A percentile compares a stretch with the other conserved stretches of the same genome.
Evolutionary conservation across 2,329 filamentous ascomycete species (phyloP).

Genomic region (Fusarium austroafricanum): DNA sequence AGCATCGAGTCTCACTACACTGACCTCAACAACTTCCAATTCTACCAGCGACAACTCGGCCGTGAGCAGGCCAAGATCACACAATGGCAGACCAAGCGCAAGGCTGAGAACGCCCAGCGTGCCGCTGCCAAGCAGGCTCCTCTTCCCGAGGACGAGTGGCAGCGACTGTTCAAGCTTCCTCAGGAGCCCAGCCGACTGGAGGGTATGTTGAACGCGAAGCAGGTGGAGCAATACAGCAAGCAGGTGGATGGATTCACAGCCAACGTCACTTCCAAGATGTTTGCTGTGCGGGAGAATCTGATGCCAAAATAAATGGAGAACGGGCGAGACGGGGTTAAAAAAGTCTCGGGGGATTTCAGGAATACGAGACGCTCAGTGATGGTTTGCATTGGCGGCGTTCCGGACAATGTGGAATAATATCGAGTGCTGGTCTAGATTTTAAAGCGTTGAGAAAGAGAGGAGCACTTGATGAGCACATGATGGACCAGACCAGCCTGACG

Average conservation of each 20-base stretch:
- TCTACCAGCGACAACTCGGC: slow-evolving; percentile 91
- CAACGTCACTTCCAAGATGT: slow-evolving; percentile 95
- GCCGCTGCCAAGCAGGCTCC: slow-evolving; percentile 86
- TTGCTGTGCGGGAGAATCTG: slow-evolving; percentile 83
- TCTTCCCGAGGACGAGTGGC: slow-evolving; percentile 97
- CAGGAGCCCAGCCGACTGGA: slow-evolving; percentile 93
- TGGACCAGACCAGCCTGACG: slow-evolving; percentile 23
- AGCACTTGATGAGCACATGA: slow-evolving; percentile 46
- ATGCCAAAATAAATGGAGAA: slow-evolving; percentile 62
- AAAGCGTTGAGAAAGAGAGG: slow-evolving; percentile 49
- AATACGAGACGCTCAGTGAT: slow-evolving; percentile 49
- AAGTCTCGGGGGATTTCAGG: slow-evolving; percentile 45
- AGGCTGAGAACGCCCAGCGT: slow-evolving; percentile 91
- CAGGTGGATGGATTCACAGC: slow-evolving; percentile 98
- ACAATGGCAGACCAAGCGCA: slow-evolving; percentile 96
- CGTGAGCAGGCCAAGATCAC: slow-evolving; percentile 97
- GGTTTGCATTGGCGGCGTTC: slow-evolving; percentile 58
- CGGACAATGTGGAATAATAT: slow-evolving; percentile 55
- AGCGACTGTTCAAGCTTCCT: slow-evolving; percentile 96
- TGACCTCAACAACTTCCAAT: slow-evolving; percentile 98
- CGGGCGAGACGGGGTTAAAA: slow-evolving; percentile 31
- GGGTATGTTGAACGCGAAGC: slow-evolving; percentile 92
- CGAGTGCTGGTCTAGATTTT: slow-evolving; percentile 52
- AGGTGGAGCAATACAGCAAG: slow-evolving; percentile 97
- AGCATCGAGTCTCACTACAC: slow-evolving; percentile 98